These are phyloP conservation scores for Podospora sp. DNA, from an alignment of 495 filamentous ascomycete genomes.

Conservation along the genomic window DNA sequence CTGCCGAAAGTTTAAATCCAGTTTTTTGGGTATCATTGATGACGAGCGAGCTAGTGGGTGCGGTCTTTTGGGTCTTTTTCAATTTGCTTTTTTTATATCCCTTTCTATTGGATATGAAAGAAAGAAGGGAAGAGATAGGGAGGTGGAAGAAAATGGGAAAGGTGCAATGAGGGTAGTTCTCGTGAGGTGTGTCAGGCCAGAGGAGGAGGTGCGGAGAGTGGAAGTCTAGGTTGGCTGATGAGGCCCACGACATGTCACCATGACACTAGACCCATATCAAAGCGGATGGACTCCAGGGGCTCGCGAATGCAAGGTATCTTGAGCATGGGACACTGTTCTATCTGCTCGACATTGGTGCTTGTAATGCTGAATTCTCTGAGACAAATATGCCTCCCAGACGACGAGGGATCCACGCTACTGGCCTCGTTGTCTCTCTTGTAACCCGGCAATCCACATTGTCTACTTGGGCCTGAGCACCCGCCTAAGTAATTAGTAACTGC, in stretches of 20 bases:
- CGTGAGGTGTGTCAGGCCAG: neutral
- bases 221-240: neutral
- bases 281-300: neutral
- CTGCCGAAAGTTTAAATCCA: neutral
- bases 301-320: neutral
- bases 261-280: neutral
- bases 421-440: too few relatives aligned
- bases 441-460: too few relatives aligned
- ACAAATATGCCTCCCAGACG: too few relatives aligned
- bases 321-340: neutral
- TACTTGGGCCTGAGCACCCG: too few relatives aligned
- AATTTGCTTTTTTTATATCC: neutral
- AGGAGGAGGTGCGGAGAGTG: neutral
- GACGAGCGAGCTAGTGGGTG: neutral
- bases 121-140: neutral
- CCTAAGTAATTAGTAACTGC: too few relatives aligned
- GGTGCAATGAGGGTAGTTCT: neutral
- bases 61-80: neutral
- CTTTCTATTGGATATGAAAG: neutral
- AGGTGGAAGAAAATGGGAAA: neutral
- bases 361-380: too few relatives aligned
- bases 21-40: neutral
- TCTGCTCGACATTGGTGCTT: neutral
- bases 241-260: neutral
- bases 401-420: too few relatives aligned